Evolutionary conservation across 2,329 filamentous ascomycete genomes (phyloP).

Genomic region (Aspergillus brasiliensis): DNA sequence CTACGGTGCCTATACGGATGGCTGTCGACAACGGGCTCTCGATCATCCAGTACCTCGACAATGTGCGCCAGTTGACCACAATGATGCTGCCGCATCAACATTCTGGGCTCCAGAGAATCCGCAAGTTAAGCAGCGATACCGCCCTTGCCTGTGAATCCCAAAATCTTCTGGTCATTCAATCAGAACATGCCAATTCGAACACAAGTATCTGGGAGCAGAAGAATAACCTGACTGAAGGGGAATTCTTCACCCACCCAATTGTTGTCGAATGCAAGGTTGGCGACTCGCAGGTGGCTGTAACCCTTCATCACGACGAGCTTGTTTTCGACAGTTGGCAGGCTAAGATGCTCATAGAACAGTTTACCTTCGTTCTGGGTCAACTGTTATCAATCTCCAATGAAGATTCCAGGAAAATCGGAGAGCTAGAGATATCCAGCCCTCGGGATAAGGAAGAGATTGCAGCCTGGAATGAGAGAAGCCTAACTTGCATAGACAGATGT

Average conservation of each 20-base stretch:
- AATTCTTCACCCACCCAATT: conserved; percentile 61
- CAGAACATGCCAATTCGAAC: conserved; percentile 26
- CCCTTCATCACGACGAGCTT: conserved; percentile 67
- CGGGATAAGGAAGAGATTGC: conserved; percentile 36
- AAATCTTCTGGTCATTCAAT: conserved; percentile 50
- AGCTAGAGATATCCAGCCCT: conserved; percentile 36
- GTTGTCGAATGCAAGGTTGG: conserved; percentile 65
- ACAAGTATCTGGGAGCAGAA: conserved; percentile 33
- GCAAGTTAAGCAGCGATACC: conserved; percentile 54
- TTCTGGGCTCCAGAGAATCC: conserved; percentile 56
- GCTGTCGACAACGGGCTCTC: conserved; percentile 40
- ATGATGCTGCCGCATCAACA: conserved; percentile 67
- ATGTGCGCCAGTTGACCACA: conserved; percentile 59
- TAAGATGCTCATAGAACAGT: conserved; percentile 57
- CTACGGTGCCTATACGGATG: conserved; percentile 43
- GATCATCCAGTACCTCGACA: conserved; percentile 55
- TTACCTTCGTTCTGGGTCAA: conserved; percentile 43
- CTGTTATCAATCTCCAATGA: conserved; percentile 29
- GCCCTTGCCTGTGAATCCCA: conserved; percentile 50
- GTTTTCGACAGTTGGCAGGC: conserved; percentile 56
- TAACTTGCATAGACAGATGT: conserved; percentile 29
- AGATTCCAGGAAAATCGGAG: conserved; percentile 26
- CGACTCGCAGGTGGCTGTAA: conserved; percentile 58
- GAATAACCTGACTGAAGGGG: conserved; percentile 59
- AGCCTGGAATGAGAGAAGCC: conserved; percentile 34